Evolutionary conservation across 139 green algal species (phyloP), one percentile per base, ranked within the genome.

Genomic region (Auxenochlorella protothecoides): DNA sequence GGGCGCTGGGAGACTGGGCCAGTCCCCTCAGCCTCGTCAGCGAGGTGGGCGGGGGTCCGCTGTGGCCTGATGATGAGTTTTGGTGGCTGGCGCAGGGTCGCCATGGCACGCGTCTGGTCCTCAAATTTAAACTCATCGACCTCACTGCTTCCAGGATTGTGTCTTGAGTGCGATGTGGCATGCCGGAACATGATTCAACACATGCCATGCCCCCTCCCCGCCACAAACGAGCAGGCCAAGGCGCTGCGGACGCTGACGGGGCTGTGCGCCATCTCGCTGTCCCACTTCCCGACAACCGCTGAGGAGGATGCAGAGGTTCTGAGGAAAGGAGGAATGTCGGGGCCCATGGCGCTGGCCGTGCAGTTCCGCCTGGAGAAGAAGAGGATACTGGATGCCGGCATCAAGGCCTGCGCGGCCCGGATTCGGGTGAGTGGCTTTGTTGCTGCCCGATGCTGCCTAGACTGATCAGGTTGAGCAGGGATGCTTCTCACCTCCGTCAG

Each of bases 331-430:
- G 27, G 27, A 44, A 44, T 44, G 27, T 44, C 27, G 27, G 27
- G 27, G 27, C 27, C 27, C 27, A 44, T 44, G 27, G n/a, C 63
- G 68, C 65, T 87, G 51, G 86, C 86, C 2, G 63, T 92, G 14
- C 70, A 71, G 8, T 91, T 92, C 54, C 68, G 87, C 0, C 59
- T 75, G 11, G 80, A 85, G 6, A 90, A 87, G 74, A 93, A 92
- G 78, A 62, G 57, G 57, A 62, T 15, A 62, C 27, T 44, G 27
- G 27, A 44, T 44, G 27, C 27, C 27, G 27, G 27, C 27, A 44
- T 44, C 27, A 44, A 44, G 27, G 27, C 27, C 61, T 72, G n/a
- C n/a, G 7, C 61, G 15, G n/a, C 27, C 2, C 63, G 12, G 59
- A 63, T 72, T 61, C 7, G 44, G 69, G 69, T 62, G 57, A 11